phyloP scores from a whole-genome alignment of 2,329 filamentous ascomycete species.

The Pseudodiploospora longispora region DNA sequence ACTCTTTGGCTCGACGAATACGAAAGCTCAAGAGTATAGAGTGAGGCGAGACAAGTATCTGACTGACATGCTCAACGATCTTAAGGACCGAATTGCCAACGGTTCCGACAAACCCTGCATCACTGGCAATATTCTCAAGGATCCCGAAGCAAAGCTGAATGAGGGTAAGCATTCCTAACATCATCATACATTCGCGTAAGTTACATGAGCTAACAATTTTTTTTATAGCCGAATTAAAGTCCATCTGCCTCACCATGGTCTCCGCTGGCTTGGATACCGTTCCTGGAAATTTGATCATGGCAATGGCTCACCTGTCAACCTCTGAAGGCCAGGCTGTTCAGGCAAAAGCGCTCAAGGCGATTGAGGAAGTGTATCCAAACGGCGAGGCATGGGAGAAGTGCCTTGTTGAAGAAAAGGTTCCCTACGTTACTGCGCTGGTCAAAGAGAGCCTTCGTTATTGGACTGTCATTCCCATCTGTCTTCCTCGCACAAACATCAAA shows the following conservation, averaged over 20 bases:
- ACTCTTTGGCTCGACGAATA: conserved; percentile 53
- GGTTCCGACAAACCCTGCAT: conserved; percentile 34
- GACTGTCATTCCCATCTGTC: conserved; percentile 70
- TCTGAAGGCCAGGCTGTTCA: conserved; percentile 63
- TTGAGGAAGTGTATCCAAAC: conserved; percentile 62
- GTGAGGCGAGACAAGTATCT: conserved; percentile 59
- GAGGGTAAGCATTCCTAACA: conserved; percentile 16
- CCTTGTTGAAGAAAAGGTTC: conserved; percentile 64
- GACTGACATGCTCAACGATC: conserved; percentile 57
- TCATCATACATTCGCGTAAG: not conserved
- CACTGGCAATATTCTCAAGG: conserved; percentile 46
- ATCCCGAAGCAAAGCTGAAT: conserved; percentile 34
- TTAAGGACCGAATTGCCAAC: conserved; percentile 30
- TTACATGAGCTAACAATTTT: not conserved
- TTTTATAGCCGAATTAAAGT: conserved; percentile 60
- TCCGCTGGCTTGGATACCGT: conserved; percentile 76
- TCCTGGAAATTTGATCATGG: conserved; percentile 71
- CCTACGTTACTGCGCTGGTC: conserved; percentile 68
- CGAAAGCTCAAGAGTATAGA: conserved; percentile 56
- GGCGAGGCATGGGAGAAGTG: conserved; percentile 71
- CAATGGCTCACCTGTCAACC: conserved; percentile 66
- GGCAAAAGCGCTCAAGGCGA: conserved; percentile 59
- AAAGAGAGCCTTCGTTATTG: conserved; percentile 74
- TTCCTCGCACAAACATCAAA: conserved; percentile 64
- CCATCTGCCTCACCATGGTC: conserved; percentile 76